These are phyloP conservation scores for Melianthus villosus DNA, from an alignment of 441 rosid genomes.

Conservation along the genomic window DNA sequence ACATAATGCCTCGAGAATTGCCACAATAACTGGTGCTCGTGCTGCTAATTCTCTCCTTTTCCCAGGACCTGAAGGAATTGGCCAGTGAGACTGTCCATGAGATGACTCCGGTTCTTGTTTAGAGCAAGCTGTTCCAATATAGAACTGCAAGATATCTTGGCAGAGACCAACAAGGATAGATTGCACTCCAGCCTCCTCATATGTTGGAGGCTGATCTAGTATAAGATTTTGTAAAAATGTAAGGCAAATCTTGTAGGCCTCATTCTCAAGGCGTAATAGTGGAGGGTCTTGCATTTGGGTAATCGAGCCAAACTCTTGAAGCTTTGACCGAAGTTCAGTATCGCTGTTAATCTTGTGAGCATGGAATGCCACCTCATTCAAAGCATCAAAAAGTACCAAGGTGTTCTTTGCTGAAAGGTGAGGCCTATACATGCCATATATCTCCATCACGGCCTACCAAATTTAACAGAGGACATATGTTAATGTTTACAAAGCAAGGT, in stretches of 20 bases:
- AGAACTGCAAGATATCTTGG: slow-evolving; percentile 58
- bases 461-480: slow-evolving; percentile 3
- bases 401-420: slow-evolving; percentile 60
- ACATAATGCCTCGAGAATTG: slow-evolving; percentile 74
- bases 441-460: slow-evolving; percentile 92
- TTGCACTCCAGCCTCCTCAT: slow-evolving; percentile 48
- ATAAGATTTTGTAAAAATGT: slow-evolving; percentile 74
- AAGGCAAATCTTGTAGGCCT: slow-evolving; percentile 90
- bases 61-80: slow-evolving; percentile 82
- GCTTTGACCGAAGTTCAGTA: slow-evolving; percentile 44
- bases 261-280: slow-evolving; percentile 81
- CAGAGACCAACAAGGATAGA: slow-evolving; percentile 57
- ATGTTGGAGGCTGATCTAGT: slow-evolving; percentile 36
- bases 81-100: slow-evolving; percentile 31
- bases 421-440: slow-evolving; percentile 73
- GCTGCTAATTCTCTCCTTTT: slow-evolving; percentile 85
- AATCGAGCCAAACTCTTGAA: slow-evolving; percentile 77
- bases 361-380: slow-evolving; percentile 70
- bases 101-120: slow-evolving; percentile 31
- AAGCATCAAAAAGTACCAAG: slow-evolving; percentile 60
- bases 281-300: slow-evolving; percentile 99
- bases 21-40: slow-evolving; percentile 86
- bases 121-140: slow-evolving; percentile 36
- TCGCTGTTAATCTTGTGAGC: slow-evolving; percentile 71
- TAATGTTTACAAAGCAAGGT: slow-evolving; percentile 1